Evolutionary conservation across 1,284 basidiomycete species (phyloP), one percentile per base, ranked within the genome.

Genomic region (Microbotryum intermedium): DNA sequence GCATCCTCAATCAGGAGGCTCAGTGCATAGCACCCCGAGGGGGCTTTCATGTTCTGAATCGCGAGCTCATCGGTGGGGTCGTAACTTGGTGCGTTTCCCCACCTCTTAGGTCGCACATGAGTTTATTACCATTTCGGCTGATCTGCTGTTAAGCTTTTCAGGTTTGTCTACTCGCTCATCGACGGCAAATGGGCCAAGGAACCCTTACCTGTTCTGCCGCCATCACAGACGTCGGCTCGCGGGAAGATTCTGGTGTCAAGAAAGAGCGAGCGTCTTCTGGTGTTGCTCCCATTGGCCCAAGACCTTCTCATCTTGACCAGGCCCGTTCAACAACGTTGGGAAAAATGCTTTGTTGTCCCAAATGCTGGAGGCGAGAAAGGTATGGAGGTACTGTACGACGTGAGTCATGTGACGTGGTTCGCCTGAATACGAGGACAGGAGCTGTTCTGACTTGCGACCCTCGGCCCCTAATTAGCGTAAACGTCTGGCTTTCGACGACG

Each of bases 1-100:
- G 77, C 0, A 78, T 79, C 30, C 63, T 79, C 26, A 79, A 79
- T 59, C 77, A 79, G 63, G 77, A 79, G 66, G 74, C 76, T 0
- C 78, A 78, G 57, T 75, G 74, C 8, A 67, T 79, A 18, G 55
- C 54, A 10, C 67, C 73, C 28, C 76, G 75, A 6, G 72, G 77
- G 9, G 65, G 30, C 30, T 30, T 79, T 16, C 78, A 79, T 55
- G 77, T 79, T 0, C 64, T 79, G 29, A 79, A 79, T 62, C 70
- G 77, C 16, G 77, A 79, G 68, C 48, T 50, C 6, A 26, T 50
- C 25, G 9, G 13, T 18, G 26, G 28, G 13, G 10, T 50, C 16
- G 48, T 6, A 29, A 11, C 10, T 18, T 50, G 48, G 48, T 50
- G 48, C 11, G 26, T 29, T 5, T 28, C 13, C 25, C 16, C 6